Conservation (phyloP, 1,284 basidiomycete species). For the Ustilago trichophora region DNA sequence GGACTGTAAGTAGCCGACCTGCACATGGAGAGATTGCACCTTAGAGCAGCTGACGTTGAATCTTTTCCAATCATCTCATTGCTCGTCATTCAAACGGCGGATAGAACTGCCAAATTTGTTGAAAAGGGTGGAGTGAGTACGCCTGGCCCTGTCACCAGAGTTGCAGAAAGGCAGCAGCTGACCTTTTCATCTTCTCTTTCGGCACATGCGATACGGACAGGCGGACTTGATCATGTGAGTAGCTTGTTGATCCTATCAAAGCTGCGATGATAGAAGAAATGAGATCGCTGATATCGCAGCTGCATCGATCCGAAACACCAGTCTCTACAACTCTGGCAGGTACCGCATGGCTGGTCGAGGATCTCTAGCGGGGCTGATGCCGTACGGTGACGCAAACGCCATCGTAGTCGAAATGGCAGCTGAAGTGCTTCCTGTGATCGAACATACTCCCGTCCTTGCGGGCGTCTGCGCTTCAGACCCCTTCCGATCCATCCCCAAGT, state of each 20-base stretch:
- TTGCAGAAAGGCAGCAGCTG: no score
- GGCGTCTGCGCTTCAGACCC: conserved; percentile 44
- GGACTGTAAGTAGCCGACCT: conserved; percentile 20
- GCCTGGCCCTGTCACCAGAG: no score
- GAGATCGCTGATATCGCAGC: no score
- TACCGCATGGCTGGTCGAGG: conserved; percentile 46
- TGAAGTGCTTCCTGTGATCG: conserved; percentile 37
- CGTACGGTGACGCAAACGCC: conserved; percentile 46
- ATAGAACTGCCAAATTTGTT: conserved; percentile 36
- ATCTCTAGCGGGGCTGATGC: conserved; percentile 41
- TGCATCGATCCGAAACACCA: background rate
- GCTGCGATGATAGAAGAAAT: no score
- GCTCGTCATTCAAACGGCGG: background rate
- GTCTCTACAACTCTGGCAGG: conserved; percentile 42
- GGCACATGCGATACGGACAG: background rate
- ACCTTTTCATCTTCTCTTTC: no score
- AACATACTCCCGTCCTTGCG: conserved; percentile 41
- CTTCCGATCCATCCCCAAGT: conserved; percentile 42
- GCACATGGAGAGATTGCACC: background rate
- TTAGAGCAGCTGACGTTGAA: no score
- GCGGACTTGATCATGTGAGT: conserved; percentile 41
- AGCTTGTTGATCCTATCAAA: no score
- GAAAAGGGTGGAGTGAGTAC: conserved; percentile 33
- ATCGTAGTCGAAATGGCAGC: conserved; percentile 43
- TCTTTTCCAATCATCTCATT: no score